Evolutionary conservation across 2,329 filamentous ascomycete genomes (phyloP).

Genomic region (Bipolaris oryzae): DNA sequence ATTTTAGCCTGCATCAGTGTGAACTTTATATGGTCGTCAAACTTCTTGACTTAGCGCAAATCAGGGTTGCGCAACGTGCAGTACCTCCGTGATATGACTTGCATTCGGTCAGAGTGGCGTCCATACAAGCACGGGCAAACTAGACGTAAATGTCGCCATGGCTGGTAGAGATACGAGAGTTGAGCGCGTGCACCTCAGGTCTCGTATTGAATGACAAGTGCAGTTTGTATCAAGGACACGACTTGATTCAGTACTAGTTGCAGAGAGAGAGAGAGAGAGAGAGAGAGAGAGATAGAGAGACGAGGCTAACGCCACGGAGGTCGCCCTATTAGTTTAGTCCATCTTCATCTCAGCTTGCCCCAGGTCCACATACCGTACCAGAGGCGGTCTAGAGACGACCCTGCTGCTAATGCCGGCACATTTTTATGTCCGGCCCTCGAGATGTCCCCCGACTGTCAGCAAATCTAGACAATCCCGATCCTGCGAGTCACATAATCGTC

Average conservation of each 20-base stretch:
- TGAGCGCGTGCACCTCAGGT: too few species aligned
- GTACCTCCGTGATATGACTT: slow-evolving; percentile 2
- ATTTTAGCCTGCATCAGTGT: slow-evolving; percentile 5
- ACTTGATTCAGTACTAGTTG: too few species aligned
- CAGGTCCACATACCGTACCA: background rate
- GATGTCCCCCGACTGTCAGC: background rate
- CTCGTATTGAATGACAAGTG: too few species aligned
- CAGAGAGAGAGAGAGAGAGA: too few species aligned
- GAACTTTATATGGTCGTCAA: slow-evolving; percentile 25
- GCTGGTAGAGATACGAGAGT: background rate
- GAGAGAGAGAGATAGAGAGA: too few species aligned
- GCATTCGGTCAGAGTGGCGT: background rate
- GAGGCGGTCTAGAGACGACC: background rate
- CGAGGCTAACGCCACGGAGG: background rate
- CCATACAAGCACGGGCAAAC: background rate
- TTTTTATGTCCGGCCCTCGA: background rate
- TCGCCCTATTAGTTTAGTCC: background rate
- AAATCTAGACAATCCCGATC: background rate
- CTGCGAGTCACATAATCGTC: background rate
- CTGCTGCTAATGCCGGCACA: background rate
- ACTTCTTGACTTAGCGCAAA: slow-evolving; percentile 9
- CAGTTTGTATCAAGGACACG: too few species aligned
- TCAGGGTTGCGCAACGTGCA: background rate
- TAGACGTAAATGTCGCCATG: too few species aligned
- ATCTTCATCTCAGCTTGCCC: slow-evolving; percentile 4